Conservation (phyloP, 2,329 filamentous ascomycete species). For the Rhexocercosporidium sp. region DNA sequence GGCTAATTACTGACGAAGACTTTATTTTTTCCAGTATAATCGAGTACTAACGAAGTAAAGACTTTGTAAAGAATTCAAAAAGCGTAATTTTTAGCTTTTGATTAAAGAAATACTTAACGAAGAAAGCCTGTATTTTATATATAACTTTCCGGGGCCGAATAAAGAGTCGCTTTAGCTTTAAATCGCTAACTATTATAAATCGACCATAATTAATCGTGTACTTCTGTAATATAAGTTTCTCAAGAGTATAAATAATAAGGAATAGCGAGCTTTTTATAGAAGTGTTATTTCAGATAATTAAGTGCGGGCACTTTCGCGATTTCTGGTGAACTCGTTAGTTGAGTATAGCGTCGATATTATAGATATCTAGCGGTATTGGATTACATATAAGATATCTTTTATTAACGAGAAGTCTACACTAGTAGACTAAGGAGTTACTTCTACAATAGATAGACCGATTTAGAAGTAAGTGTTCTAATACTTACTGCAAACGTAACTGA, state of each 20-base stretch:
- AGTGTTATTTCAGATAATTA: conserved; percentile 49
- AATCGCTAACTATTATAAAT: conserved; percentile 51
- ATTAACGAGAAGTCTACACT: conserved; percentile 48
- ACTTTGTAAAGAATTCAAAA: conserved; percentile 47
- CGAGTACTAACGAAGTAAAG: conserved; percentile 45
- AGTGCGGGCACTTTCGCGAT: conserved; percentile 46
- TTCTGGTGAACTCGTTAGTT: conserved; percentile 41
- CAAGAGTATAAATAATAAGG: conserved; percentile 37
- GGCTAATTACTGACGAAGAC: conserved; percentile 49
- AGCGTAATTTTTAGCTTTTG: conserved; percentile 44
- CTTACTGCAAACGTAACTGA: background rate
- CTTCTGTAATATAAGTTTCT: conserved; percentile 46
- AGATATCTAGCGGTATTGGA: conserved; percentile 50
- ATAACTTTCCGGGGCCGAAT: conserved; percentile 45
- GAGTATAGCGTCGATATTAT: conserved; percentile 42
- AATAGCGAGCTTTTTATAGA: conserved; percentile 49
- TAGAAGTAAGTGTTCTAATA: conserved; percentile 46
- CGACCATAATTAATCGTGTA: conserved; percentile 44
- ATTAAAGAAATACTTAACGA: conserved; percentile 52
- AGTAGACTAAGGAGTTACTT: conserved; percentile 42
- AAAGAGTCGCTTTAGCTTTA: conserved; percentile 46
- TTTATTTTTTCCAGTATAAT: conserved; percentile 48
- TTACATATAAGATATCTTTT: conserved; percentile 49
- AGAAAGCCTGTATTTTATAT: conserved; percentile 50
- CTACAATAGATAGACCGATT: conserved; percentile 50